phyloP scores from a whole-genome alignment of 371 early-diverging fungal species.

The Apophysomyces variabilis region DNA sequence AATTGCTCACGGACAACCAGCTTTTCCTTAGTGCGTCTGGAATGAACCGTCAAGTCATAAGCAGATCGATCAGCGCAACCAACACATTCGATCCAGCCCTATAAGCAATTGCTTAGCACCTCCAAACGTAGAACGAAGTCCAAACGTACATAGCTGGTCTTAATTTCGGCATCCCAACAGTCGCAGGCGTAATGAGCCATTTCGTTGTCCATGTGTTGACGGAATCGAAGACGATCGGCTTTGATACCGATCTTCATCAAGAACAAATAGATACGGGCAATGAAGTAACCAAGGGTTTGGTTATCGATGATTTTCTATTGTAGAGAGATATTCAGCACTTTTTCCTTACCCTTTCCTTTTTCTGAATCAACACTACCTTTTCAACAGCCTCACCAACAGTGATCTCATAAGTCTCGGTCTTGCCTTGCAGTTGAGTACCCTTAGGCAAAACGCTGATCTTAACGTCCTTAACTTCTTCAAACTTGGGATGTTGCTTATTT shows the following conservation, averaged over 20 bases:
- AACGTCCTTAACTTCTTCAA: slow-evolving; percentile 82
- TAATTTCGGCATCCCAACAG: slow-evolving; percentile 99
- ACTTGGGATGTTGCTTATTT: slow-evolving; percentile 94
- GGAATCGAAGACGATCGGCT: slow-evolving; percentile 88
- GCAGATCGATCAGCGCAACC: slow-evolving; percentile 99
- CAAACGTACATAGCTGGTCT: slow-evolving; percentile 72
- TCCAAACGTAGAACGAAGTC: background rate
- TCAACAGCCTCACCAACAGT: slow-evolving; percentile 96
- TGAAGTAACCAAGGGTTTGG: slow-evolving; percentile 98
- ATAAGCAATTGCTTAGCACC: background rate
- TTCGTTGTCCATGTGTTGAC: slow-evolving; percentile 99
- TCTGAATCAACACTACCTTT: slow-evolving; percentile 31
- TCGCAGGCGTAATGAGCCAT: slow-evolving; percentile 99
- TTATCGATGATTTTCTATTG: slow-evolving; percentile 88
- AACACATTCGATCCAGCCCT: slow-evolving; percentile 99
- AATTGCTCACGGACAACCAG: slow-evolving; percentile 92
- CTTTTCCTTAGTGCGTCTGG: slow-evolving; percentile 90
- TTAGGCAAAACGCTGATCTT: slow-evolving; percentile 83
- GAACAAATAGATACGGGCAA: slow-evolving; percentile 96
- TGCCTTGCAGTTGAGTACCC: slow-evolving; percentile 78
- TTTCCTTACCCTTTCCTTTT: background rate
- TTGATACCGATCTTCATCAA: slow-evolving; percentile 95
- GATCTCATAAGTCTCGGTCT: slow-evolving; percentile 70
- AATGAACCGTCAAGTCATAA: slow-evolving; percentile 97
- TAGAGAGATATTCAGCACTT: background rate